These are phyloP conservation scores for Lanmaoa rubissima DNA, from an alignment of 768 basidiomycete species.

Conservation along the genomic window DNA sequence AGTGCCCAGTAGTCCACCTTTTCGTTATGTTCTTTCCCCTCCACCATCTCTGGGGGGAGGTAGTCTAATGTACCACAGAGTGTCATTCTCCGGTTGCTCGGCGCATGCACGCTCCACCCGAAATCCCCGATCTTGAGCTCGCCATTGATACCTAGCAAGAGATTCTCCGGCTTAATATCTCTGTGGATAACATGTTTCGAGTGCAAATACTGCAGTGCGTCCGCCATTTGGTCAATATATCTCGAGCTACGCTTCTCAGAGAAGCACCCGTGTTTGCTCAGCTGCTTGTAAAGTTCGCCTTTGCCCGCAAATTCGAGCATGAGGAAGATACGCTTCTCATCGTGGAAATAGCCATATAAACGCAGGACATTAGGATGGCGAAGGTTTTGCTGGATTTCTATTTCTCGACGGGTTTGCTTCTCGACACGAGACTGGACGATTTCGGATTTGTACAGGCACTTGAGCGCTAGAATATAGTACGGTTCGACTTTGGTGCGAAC, in stretches of 20 bases:
- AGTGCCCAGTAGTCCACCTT: constrained; percentile 96
- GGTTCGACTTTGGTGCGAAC: constrained; percentile 88
- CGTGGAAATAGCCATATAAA: constrained; percentile 97
- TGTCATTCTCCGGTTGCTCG: constrained; percentile 83
- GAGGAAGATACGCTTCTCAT: constrained; percentile 94
- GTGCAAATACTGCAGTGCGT: constrained; percentile 90
- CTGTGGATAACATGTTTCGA: constrained; percentile 97
- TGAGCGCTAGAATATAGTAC: constrained; percentile 92
- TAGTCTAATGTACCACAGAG: constrained; percentile 97
- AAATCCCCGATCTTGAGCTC: constrained; percentile 99
- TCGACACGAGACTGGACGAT: constrained; percentile 89
- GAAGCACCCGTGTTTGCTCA: constrained; percentile 83
- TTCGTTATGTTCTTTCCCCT: constrained; percentile 84
- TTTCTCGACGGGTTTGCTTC: constrained; percentile 96
- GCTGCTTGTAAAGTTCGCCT: constrained; percentile 95
- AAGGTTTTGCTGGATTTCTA: constrained; percentile 96
- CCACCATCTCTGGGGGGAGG: constrained; percentile 98
- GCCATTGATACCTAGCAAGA: constrained; percentile 90
- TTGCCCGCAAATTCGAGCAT: constrained; percentile 98
- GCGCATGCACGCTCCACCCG: constrained; percentile 98
- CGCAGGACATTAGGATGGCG: constrained; percentile 94
- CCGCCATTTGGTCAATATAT: constrained; percentile 98
- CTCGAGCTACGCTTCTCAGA: constrained; percentile 83
- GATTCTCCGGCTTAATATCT: constrained; percentile 98
- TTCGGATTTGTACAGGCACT: constrained; percentile 96